Base-by-base conservation (phyloP, 352 stramenopile species). In the Phytophthora pini region DNA sequence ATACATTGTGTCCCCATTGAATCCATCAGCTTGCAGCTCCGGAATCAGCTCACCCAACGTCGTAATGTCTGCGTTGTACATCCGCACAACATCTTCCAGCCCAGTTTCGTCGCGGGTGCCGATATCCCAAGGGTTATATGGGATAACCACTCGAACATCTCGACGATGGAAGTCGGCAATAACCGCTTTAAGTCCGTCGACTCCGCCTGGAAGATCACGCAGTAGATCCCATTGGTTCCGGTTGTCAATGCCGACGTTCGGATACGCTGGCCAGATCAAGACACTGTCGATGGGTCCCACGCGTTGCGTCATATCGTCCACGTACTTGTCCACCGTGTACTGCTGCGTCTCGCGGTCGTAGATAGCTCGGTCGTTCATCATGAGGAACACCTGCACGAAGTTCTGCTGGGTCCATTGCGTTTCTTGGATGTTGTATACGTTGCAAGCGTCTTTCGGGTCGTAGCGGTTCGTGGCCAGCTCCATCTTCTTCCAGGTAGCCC, bases 1-100 rank as follows among this genome's bases (percentile, higher is more conserved):
- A 58, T 91, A 94, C 84, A 97, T 94, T 13, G 89, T 97, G 74
- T 97, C 89, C 8, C 87, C 89, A 56, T 97, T 97, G 57, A 97
- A 91, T 17, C 80, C 89, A 46, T 97, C 89, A 17, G 78, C 83
- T 17, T 76, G 62, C 5, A 85, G 55, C 40, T 73, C 66, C 0
- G 65, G 47, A 0, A 93, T 15, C 17, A 91, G 48, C 29, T 70
- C 48, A 13, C 72, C 57, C 45, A 94, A 62, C 24, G 63, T 86
- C 4, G 65, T 56, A n/a, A 93, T 86, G 51, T 95, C 87, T 9
- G 84, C 85, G 26, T 41, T 70, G 61, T 95, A 93, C 77, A 89
- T 92, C 22, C 85, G 82, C 34, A 91, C 81, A 1, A 50, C 61
- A 44, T 79, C 72, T 38, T 91, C 80, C 2, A 79, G 68, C 10